These are phyloP conservation scores for Myxozyma nipponensis DNA, from an alignment of 805 yeast genomes.

Conservation along the genomic window DNA sequence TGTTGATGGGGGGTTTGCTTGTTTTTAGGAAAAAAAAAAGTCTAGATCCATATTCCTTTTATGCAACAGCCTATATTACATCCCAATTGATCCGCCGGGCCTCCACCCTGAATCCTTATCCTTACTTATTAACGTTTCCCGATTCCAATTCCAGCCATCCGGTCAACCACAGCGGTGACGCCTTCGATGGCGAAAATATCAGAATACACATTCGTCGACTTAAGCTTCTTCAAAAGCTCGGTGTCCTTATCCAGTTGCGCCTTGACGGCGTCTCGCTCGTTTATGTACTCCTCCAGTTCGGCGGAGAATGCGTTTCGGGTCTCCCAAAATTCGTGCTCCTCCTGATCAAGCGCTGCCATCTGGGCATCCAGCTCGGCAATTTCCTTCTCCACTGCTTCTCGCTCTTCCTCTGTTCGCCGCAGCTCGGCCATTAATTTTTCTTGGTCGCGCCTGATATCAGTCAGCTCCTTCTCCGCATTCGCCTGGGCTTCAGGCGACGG, in stretches of 20 bases:
- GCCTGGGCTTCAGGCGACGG: constrained; percentile 45
- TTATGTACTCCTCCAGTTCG: constrained; percentile 48
- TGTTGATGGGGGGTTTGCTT: too few relatives aligned
- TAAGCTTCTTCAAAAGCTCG: constrained; percentile 62
- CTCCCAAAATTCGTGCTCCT: constrained; percentile 47
- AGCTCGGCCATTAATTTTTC: constrained; percentile 37
- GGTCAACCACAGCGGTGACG: constrained; percentile 24
- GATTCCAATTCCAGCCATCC: constrained; percentile 22
- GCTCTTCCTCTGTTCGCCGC: constrained; percentile 39
- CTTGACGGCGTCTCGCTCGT: constrained; percentile 59
- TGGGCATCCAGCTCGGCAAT: constrained; percentile 44
- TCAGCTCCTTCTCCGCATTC: constrained; percentile 47
- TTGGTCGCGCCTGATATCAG: constrained; percentile 43
- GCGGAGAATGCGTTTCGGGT: constrained; percentile 55
- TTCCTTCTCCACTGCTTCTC: constrained; percentile 47
- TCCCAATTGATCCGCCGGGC: too few relatives aligned
- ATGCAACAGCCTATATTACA: too few relatives aligned
- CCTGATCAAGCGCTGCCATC: constrained; percentile 36
- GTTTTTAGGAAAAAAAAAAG: too few relatives aligned
- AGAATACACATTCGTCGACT: constrained; percentile 76
- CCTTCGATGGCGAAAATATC: constrained; percentile 66
- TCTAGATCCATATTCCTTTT: too few relatives aligned
- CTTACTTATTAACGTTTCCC: too few relatives aligned
- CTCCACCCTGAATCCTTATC: too few relatives aligned
- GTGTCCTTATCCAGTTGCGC: constrained; percentile 59